Conservation (phyloP, 2,329 filamentous ascomycete species). For the Fusarium sp. region DNA sequence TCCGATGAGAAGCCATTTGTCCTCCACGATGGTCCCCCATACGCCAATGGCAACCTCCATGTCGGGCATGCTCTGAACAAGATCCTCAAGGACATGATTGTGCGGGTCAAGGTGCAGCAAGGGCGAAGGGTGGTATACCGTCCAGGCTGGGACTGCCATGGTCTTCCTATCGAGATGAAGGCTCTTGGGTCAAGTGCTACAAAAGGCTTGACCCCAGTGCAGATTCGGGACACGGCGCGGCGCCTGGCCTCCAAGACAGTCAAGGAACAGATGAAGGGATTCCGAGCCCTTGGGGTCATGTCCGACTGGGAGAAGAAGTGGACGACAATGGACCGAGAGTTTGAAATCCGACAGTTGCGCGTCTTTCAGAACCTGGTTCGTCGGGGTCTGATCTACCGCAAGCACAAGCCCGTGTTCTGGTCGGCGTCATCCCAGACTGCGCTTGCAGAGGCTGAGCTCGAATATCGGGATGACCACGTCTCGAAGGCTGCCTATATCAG, state of each 20-base stretch:
- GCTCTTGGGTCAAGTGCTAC: constrained; percentile 72
- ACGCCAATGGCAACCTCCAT: constrained; percentile 93
- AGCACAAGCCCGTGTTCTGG: constrained; percentile 89
- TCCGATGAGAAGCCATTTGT: constrained; percentile 74
- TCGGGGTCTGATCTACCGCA: constrained; percentile 79
- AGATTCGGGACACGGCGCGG: constrained; percentile 73
- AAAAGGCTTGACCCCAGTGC: constrained; percentile 62
- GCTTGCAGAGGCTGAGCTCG: constrained; percentile 85
- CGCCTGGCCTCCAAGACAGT: constrained; percentile 76
- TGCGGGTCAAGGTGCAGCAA: constrained; percentile 82
- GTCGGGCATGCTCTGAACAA: constrained; percentile 97
- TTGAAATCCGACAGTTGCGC: constrained; percentile 79
- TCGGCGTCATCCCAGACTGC: constrained; percentile 83
- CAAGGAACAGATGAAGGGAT: constrained; percentile 77
- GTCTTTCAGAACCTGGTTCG: constrained; percentile 82
- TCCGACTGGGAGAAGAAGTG: constrained; percentile 82
- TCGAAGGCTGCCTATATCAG: constrained; percentile 83
- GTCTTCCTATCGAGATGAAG: constrained; percentile 96
- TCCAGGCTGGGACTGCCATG: constrained; percentile 98
- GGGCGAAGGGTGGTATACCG: constrained; percentile 80
- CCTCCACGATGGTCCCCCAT: constrained; percentile 95
- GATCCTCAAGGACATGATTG: constrained; percentile 93
- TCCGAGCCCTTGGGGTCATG: constrained; percentile 82
- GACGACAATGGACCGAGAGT: constrained; percentile 81
- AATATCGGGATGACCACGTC: constrained; percentile 81